Base-by-base conservation (phyloP, 2,329 filamentous ascomycete species). In the Chalaropsis thielavioides region DNA sequence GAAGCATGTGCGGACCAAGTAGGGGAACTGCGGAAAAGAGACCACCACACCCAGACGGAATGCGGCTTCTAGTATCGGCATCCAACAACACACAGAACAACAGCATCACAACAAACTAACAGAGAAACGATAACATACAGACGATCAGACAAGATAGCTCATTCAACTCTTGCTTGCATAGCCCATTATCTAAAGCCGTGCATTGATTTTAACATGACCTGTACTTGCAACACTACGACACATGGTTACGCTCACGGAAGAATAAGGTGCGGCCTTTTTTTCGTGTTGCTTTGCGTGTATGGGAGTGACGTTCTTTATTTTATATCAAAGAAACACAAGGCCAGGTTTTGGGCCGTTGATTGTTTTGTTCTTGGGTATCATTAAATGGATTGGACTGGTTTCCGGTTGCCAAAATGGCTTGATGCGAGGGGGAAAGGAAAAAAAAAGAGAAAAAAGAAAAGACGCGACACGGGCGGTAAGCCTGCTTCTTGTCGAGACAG, bases 1-100 rank as follows among this genome's bases (percentile, higher is more conserved):
- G 74, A 97, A 96, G 82, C 83, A 87, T 72, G 84, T 92, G 74
- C 83, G 87, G 72, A 89, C 89, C 69, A 92, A 92, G 78, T 92
- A 85, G 77, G 75, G 35, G 64, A n/a, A n/a, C n/a, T n/a, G n/a
- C n/a, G n/a, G n/a, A 62, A 63, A 13, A 44, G 7, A n/a, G 43
- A 8, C 8, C 35, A 38, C 35, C 35, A 38, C 35, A 38, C 5
- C 35, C 35, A 38, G 35, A 38, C 35, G 35, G 35, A 4, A 6
- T 38, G 5, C 35, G 35, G 10, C 35, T 35, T 8, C 5, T 38
- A 38, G 35, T 38, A 8, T 54, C n/a, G 44, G 51, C 22, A 51
- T 19, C 35, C 61, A 63, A 13, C 38, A 56, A 13, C 38, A 56
- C 40, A 56, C 31, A 63, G 31, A 61, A 61, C 13, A 61, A 61